phyloP scores from a whole-genome alignment of 2,329 filamentous ascomycete genomes.

The Fusarium nisikadoi region DNA sequence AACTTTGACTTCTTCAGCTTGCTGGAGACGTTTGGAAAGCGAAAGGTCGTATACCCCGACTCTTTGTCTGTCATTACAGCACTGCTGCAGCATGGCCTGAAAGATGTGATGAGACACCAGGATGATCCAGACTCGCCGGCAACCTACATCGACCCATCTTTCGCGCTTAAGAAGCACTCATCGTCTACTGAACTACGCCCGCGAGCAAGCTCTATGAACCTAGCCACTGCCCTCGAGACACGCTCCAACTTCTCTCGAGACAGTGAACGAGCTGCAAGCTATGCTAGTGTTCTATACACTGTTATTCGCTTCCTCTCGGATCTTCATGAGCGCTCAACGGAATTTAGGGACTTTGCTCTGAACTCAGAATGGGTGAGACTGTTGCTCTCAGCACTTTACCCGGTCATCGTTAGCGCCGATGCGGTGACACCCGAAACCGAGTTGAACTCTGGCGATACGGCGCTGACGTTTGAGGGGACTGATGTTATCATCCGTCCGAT shows the following conservation, averaged over 20 bases:
- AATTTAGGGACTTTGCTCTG: constrained; percentile 85
- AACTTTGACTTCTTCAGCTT: constrained; percentile 80
- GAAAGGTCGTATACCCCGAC: constrained; percentile 78
- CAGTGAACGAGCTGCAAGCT: constrained; percentile 59
- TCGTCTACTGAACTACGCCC: constrained; percentile 44
- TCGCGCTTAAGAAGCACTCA: constrained; percentile 17
- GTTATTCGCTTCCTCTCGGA: constrained; percentile 83
- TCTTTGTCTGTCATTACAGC: constrained; percentile 81
- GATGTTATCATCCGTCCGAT: constrained; percentile 86
- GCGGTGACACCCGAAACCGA: constrained; percentile 85
- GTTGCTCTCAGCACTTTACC: constrained; percentile 83
- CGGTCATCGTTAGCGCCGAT: constrained; percentile 87
- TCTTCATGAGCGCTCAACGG: constrained; percentile 77
- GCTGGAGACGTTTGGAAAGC: constrained; percentile 76
- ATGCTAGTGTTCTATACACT: constrained; percentile 75
- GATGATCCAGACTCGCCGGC: constrained; percentile 67
- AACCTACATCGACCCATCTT: constrained; percentile 20
- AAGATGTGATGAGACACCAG: constrained; percentile 72
- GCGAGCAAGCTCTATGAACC: constrained; percentile 72
- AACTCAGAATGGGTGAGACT: constrained; percentile 84
- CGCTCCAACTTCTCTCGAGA: constrained; percentile 52
- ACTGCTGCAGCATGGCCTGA: constrained; percentile 88
- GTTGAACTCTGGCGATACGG: constrained; percentile 83
- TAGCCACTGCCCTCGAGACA: constrained; percentile 67
- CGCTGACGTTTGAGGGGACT: constrained; percentile 84